Evolutionary conservation across 202 grass and related monocot genomes (phyloP), one percentile per base, ranked within the genome.

Genomic region (Zizania palustris): DNA sequence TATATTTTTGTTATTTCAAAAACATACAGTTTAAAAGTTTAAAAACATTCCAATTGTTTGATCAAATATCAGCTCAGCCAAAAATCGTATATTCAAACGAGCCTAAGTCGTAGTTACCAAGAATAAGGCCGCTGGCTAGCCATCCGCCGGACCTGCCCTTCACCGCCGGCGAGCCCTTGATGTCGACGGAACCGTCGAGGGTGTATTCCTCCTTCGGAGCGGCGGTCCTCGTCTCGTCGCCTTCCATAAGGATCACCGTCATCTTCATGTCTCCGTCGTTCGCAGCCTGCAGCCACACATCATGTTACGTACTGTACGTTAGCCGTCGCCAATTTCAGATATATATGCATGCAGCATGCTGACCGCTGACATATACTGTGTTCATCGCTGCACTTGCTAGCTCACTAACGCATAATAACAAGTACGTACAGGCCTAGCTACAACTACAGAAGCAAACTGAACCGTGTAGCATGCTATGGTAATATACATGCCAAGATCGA

Each of bases 101-200:
- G 28, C 28, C 28, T 28, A 28, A 28, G 28, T 28, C 28, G 33
- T 35, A 6, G 5, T 81, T 89, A 97, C 94, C 86, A 5, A 97
- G 93, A 65, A 97, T 82, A 49, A 97, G 78, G 80, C 74, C 86
- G 39, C 91, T 91, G 62, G 93, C 81, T 3, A 93, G 69, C 88
- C 94, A 93, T 37, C 94, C 86, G 41, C 94, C 94, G 1, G 94
- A 93, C 49, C 67, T 92, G 50, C 78, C 81, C 82, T 97, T 93
- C 42, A 87, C 46, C 36, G 94, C 94, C 13, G 84, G 86, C 0
- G 63, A 80, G 9, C 86, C 91, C 80, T 83, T 89, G 66, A 97
- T 84, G 74, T 91, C 86, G 3, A 97, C 86, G 59, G 93, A 85
- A 57, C 93, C 88, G 64, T 97, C 93, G 4, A 93, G 81, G 21